Percentiles rank a stretch among this genome's conserved stretches.
Conservation (phyloP, 768 basidiomycete genomes). For the Mycena rosella region DNA sequence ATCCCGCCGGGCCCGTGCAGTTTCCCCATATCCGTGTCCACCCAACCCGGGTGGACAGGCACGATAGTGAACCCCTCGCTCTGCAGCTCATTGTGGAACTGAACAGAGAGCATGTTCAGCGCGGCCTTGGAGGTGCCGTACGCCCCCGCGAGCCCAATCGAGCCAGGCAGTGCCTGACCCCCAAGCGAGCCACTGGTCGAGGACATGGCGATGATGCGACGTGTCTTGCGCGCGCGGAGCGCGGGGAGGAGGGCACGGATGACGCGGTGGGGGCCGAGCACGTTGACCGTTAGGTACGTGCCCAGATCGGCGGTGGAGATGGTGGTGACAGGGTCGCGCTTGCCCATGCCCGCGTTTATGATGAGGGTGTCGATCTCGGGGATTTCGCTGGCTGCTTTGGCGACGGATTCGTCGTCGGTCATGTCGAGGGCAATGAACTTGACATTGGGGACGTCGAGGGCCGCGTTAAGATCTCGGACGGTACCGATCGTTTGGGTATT, state of each 20-base stretch:
- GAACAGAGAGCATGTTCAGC: conserved; percentile 36
- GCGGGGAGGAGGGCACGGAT: conserved; percentile 38
- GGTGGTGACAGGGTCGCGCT: conserved; percentile 25
- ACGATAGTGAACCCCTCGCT: conserved; percentile 34
- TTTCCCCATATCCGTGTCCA: conserved; percentile 38
- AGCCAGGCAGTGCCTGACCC: conserved; percentile 27
- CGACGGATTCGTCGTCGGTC: conserved; percentile 29
- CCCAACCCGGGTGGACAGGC: conserved; percentile 37
- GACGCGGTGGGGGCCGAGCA: conserved; percentile 37
- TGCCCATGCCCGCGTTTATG: conserved; percentile 36
- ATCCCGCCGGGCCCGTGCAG: conserved; percentile 31
- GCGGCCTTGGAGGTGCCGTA: conserved; percentile 38
- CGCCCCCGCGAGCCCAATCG: conserved; percentile 32
- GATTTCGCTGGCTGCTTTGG: conserved; percentile 18
- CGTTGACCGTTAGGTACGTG: conserved; percentile 32
- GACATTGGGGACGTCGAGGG: conserved; percentile 21
- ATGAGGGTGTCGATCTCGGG: conserved; percentile 38
- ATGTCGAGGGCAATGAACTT: conserved; percentile 31
- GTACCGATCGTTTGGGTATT: conserved; percentile 28
- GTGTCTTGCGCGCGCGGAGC: conserved; percentile 33
- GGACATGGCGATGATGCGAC: conserved; percentile 35
- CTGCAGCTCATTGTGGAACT: conserved; percentile 36
- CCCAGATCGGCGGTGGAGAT: conserved; percentile 27
- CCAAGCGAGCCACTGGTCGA: conserved; percentile 36
- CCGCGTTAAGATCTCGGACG: conserved; percentile 10